These are phyloP conservation scores for Wallacemonas rigidus DNA, from an alignment of 208 protist genomes.

Conservation along the genomic window DNA sequence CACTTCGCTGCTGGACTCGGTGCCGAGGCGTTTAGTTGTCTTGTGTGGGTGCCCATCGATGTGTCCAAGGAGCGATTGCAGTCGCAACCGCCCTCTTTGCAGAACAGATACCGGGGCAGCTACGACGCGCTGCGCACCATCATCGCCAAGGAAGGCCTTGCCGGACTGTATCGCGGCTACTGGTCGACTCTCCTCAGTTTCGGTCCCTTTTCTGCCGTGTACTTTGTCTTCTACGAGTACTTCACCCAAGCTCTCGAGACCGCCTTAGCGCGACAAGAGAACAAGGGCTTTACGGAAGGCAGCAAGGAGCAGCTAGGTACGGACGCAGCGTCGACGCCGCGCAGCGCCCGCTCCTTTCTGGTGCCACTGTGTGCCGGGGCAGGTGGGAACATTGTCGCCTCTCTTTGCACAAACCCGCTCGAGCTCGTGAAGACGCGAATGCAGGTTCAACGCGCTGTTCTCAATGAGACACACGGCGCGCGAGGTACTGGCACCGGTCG, in stretches of 20 bases:
- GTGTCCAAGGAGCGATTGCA: conserved; percentile 88
- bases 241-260: conserved; percentile 33
- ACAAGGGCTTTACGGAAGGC: not conserved
- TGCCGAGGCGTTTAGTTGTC: conserved; percentile 83
- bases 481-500: not conserved
- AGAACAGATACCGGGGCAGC: conserved; percentile 63
- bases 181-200: conserved; percentile 84
- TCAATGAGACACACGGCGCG: conserved; percentile 15
- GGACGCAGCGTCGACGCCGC: not conserved
- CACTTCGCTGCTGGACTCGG: conserved; percentile 65
- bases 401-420: conserved; percentile 81
- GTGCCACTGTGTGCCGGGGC: conserved; percentile 59
- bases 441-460: conserved; percentile 81
- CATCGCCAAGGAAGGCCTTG: conserved; percentile 51
- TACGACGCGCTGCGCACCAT: conserved; percentile 69
- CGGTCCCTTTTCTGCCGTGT: conserved; percentile 88
- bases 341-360: conserved; percentile 27
- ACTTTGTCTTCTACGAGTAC: conserved; percentile 88
- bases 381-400: conserved; percentile 61
- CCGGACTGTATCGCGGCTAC: conserved; percentile 87
- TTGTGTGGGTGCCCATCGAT: conserved; percentile 89
- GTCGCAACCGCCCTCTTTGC: conserved; percentile 62
- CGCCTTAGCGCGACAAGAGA: not conserved
- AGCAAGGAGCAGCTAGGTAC: not conserved
- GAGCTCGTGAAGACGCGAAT: conserved; percentile 91